Base-by-base conservation (phyloP, 805 yeast genomes). In the Myxozyma melibiosi region DNA sequence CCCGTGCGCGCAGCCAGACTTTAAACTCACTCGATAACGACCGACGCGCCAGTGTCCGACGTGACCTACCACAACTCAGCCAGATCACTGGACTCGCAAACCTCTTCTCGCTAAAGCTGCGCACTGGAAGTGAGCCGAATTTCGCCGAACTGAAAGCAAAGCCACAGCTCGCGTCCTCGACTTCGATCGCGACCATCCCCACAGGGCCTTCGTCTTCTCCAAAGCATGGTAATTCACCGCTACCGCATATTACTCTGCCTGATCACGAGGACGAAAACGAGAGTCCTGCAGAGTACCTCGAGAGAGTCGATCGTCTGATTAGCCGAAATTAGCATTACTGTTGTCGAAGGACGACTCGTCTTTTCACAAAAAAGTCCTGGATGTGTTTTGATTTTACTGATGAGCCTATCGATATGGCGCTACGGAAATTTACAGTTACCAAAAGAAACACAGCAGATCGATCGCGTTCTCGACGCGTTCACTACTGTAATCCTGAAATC, bases 391-490 rank as follows among this genome's bases (percentile, higher is more conserved):
- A 80, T 51, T 84, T 86, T 56, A 42, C 64, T 2, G 73, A 73
- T 25, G 81, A 80, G 59, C 87, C 94, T 0, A 65, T 87, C 16
- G 94, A 87, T 65, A 73, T 87, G 57, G 77, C 91, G 0, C 69
- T 87, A 91, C 40, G 64, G 13, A 80, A 79, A 62, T 77, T 86
- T 82, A 55, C 81, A 82, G 52, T 71, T 87, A 25, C 94, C 94
- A 0, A 78, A 76, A 59, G 94, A 87, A 66, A 74, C 89, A 0
- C 92, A 86, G 67, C 91, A 87, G 66, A 86, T 87, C 49, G 92
- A 87, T 65, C 74, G 90, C 45, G 77, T 85, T 2, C 71, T 87
- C 39, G 80, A 79, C 51, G 78, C 78, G 31, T 84, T 87, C 76
- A 76, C 57, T 67, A 71, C 28, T 77, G 73, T 53, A 79, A 80